A percentile compares a stretch with the other conserved stretches of the same genome.
Conservation (phyloP, 441 rosid genomes). For the Syzygium syzygioides region DNA sequence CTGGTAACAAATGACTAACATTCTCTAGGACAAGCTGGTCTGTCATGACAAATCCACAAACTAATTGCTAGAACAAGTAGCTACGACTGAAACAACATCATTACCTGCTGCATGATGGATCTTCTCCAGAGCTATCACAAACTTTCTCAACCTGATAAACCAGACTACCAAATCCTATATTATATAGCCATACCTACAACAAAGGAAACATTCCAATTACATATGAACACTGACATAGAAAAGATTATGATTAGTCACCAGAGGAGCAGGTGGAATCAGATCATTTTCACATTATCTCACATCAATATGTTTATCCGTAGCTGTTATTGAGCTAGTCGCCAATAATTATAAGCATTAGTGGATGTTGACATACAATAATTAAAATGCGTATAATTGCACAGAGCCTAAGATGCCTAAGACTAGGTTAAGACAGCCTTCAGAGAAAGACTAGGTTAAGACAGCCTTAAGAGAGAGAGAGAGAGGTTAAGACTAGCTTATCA, state of each 20-base stretch:
- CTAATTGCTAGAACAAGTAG: no score
- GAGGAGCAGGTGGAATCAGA: background rate
- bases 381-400: background rate
- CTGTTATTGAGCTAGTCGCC: background rate
- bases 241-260: background rate
- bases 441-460: background rate
- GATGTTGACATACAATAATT: background rate
- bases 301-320: background rate
- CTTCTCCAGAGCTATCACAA: no score
- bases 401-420: background rate
- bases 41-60: no score
- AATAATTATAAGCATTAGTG: background rate
- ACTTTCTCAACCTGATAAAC: no score
- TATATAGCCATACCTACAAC: no score
- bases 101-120: no score
- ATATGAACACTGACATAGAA: background rate
- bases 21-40: no score
- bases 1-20: no score
- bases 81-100: no score
- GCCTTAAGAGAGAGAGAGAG: no score
- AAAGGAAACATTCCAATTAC: background rate
- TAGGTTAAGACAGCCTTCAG: background rate
- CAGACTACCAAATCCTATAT: no score
- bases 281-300: background rate
- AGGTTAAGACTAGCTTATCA: background rate